phyloP scores from a whole-genome alignment of 495 filamentous ascomycete species.

The Penicillium nucicola region DNA sequence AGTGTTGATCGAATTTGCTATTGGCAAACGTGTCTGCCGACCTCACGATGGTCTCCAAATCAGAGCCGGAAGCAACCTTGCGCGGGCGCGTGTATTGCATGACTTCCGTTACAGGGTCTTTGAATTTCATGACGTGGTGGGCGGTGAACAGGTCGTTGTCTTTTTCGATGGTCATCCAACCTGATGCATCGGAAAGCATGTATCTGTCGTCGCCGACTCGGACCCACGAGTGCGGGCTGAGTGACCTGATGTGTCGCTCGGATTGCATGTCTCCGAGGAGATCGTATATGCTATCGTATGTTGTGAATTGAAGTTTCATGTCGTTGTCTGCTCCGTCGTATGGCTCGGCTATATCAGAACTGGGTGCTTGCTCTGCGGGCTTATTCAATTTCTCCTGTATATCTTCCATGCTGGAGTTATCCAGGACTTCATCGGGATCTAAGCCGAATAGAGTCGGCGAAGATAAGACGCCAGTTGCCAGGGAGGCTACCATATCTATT shows the following conservation, averaged over 20 bases:
- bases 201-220: constrained; percentile 61
- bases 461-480: constrained; percentile 78
- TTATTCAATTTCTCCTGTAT: constrained; percentile 44
- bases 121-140: constrained; percentile 33
- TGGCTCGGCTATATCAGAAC: neutral
- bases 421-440: constrained; percentile 76
- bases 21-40: constrained; percentile 79
- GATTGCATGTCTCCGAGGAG: constrained; percentile 77
- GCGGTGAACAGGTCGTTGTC: constrained; percentile 26
- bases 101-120: constrained; percentile 16
- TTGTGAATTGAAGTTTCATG: constrained; percentile 59
- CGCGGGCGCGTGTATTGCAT: constrained; percentile 59
- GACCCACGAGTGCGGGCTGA: constrained; percentile 80
- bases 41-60: constrained; percentile 70
- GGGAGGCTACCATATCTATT: constrained; percentile 89
- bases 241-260: constrained; percentile 71
- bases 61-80: constrained; percentile 53
- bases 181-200: constrained; percentile 52
- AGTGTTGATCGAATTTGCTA: constrained; percentile 54
- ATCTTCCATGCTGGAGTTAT: constrained; percentile 53
- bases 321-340: constrained; percentile 17
- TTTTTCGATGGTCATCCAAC: constrained; percentile 61
- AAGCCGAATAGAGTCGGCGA: constrained; percentile 92
- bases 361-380: neutral
- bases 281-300: constrained; percentile 86